Evolutionary conservation across 176 grass and related monocot genomes (phyloP).

Genomic region (Pontederia paniculata): DNA sequence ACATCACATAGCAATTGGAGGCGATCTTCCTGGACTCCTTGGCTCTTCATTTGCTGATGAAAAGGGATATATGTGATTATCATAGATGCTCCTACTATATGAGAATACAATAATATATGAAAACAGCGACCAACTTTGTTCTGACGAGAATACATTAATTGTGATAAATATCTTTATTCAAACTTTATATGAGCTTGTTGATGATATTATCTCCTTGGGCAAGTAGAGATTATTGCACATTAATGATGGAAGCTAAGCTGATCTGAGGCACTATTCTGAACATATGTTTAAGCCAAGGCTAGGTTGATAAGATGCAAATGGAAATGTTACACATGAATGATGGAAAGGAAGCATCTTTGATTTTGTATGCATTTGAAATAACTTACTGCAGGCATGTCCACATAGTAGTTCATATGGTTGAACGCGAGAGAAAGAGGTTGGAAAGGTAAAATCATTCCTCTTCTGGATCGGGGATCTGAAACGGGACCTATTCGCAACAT

Average conservation of each 20-base stretch:
- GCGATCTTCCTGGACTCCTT: conserved; percentile 59
- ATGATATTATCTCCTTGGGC: no score
- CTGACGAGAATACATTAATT: not conserved
- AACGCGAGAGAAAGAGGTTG: conserved; percentile 77
- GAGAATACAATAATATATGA: not conserved
- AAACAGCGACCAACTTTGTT: no score
- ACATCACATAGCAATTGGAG: conserved; percentile 66
- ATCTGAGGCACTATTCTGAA: no score
- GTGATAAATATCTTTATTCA: no score
- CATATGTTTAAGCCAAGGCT: no score
- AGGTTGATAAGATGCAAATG: not conserved
- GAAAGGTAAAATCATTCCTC: conserved; percentile 56
- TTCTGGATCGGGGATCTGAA: conserved; percentile 6
- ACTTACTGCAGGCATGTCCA: conserved; percentile 83
- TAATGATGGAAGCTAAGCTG: no score
- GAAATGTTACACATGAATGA: not conserved
- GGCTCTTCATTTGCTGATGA: conserved; percentile 80
- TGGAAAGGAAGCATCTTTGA: not conserved
- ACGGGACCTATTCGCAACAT: conserved; percentile 6
- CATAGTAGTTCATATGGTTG: conserved; percentile 75
- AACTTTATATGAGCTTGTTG: no score
- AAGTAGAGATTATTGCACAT: no score
- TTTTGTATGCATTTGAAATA: not conserved
- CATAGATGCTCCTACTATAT: no score
- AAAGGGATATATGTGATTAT: not conserved